Conservation (phyloP, 1,284 basidiomycete species). For the Pseudozyma hubeiensis region DNA sequence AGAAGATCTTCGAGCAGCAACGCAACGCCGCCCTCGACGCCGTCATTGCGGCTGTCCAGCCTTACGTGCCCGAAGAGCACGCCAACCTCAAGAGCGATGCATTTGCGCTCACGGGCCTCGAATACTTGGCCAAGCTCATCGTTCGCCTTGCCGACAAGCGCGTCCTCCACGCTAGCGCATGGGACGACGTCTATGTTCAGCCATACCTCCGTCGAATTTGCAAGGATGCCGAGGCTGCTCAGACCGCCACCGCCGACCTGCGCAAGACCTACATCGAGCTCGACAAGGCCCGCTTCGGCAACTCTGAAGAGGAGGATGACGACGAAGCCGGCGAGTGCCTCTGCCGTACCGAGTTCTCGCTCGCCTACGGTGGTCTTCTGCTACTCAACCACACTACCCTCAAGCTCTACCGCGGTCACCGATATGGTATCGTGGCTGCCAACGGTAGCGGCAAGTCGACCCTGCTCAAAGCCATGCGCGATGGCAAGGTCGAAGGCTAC, state of each 20-base stretch:
- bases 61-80: conserved; percentile 52
- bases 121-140: conserved; percentile 59
- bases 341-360: conserved; percentile 91
- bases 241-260: conserved; percentile 57
- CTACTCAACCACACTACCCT: conserved; percentile 94
- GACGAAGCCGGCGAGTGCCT: conserved; percentile 75
- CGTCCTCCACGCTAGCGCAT: conserved; percentile 61
- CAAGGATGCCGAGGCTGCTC: conserved; percentile 53
- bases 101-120: conserved; percentile 59
- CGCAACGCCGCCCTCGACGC: conserved; percentile 55
- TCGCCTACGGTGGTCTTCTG: conserved; percentile 95
- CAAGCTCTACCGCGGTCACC: conserved; percentile 83
- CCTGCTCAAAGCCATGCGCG: conserved; percentile 92
- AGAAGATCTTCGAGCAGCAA: conserved; percentile 53
- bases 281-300: conserved; percentile 64
- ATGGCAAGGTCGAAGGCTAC: conserved; percentile 93
- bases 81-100: conserved; percentile 58
- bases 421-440: conserved; percentile 93
- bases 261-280: conserved; percentile 61
- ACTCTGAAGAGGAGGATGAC: conserved; percentile 77
- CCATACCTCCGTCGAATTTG: conserved; percentile 70
- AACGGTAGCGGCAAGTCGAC: conserved; percentile 98
- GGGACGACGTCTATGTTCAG: conserved; percentile 67
- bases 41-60: conserved; percentile 52
- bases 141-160: conserved; percentile 67